phyloP scores from a whole-genome alignment of 129 eudicot genomes.

The Flaveria bidentis region DNA sequence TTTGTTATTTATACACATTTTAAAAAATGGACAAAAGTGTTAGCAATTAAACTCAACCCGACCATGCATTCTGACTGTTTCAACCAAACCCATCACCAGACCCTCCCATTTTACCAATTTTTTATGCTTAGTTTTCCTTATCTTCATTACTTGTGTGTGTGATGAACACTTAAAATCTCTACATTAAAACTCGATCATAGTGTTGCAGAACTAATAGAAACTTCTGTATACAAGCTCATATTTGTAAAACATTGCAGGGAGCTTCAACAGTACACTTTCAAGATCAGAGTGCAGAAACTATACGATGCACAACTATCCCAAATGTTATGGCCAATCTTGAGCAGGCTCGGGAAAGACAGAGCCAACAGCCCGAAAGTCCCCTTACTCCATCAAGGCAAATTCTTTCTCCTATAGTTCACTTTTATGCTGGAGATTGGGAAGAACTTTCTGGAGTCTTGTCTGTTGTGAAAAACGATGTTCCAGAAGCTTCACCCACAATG shows the following conservation, averaged over 20 bases:
- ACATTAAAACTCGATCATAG: constrained; percentile 2
- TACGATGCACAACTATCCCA: constrained; percentile 74
- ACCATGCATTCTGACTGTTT: not conserved
- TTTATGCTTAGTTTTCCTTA: not conserved
- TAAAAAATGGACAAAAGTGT: not conserved
- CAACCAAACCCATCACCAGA: not conserved
- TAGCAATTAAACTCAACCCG: not conserved
- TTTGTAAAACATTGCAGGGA: constrained; percentile 48
- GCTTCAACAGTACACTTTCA: constrained; percentile 76
- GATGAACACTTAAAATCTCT: not conserved
- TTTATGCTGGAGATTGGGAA: constrained; percentile 83
- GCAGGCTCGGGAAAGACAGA: constrained; percentile 69
- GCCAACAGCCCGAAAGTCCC: constrained; percentile 62
- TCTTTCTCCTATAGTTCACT: constrained; percentile 54
- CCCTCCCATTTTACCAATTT: not conserved
- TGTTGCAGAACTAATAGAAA: not conserved
- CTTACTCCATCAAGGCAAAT: constrained; percentile 68
- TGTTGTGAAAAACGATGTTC: constrained; percentile 41
- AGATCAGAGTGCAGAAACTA: constrained; percentile 62
- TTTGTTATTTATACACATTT: not conserved
- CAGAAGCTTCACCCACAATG: constrained; percentile 48
- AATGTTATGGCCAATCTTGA: constrained; percentile 70
- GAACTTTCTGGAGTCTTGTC: constrained; percentile 61
- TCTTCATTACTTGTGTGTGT: not conserved
- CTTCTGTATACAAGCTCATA: not conserved